A percentile compares a stretch with the other conserved stretches of the same genome.
Evolutionary conservation across 208 protist genomes (phyloP).

Genomic region (Strigomonas culicis): DNA sequence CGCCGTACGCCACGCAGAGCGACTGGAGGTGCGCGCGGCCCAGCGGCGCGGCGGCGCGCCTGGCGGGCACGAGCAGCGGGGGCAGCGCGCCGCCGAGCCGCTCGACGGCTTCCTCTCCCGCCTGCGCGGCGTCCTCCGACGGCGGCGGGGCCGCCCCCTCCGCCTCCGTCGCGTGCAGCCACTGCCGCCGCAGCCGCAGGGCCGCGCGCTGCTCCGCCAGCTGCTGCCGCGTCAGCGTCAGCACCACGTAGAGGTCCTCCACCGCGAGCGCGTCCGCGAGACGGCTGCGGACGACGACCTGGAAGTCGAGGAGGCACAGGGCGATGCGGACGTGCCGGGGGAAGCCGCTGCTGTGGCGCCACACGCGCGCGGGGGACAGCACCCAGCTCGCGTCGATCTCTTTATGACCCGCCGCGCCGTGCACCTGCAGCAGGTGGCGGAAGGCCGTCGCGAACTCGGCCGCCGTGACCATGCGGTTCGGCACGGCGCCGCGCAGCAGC

Average conservation of each 20-base stretch:
- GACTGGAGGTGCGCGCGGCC: constrained; percentile 2
- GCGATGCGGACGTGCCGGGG: constrained; percentile 35
- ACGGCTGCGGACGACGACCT: constrained; percentile 32
- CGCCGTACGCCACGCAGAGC: constrained; percentile 19
- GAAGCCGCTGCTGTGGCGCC: constrained; percentile 32
- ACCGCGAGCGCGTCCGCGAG: constrained; percentile 31
- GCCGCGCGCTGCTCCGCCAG: constrained; percentile 10
- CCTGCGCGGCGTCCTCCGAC: neutral
- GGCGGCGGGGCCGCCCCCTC: neutral
- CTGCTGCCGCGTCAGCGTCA: constrained; percentile 34
- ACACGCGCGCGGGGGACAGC: constrained; percentile 63
- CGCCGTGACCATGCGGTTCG: constrained; percentile 31
- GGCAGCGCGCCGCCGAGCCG: constrained; percentile 5
- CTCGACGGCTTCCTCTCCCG: neutral
- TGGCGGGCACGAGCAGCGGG: constrained; percentile 13
- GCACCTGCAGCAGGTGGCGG: constrained; percentile 27
- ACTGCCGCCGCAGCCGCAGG: neutral
- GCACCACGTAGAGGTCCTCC: constrained; percentile 70
- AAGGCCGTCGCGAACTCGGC: constrained; percentile 42
- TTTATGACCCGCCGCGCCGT: neutral
- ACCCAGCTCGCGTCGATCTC: constrained; percentile 22
- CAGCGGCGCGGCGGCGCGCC: constrained; percentile 15
- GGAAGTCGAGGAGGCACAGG: constrained; percentile 61
- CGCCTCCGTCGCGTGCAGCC: neutral
- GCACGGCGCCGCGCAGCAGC: constrained; percentile 36